Percentiles rank a stretch among this genome's conserved stretches.
Evolutionary conservation across 2,329 filamentous ascomycete genomes (phyloP).

Genomic region (Xylaria arbuscula): DNA sequence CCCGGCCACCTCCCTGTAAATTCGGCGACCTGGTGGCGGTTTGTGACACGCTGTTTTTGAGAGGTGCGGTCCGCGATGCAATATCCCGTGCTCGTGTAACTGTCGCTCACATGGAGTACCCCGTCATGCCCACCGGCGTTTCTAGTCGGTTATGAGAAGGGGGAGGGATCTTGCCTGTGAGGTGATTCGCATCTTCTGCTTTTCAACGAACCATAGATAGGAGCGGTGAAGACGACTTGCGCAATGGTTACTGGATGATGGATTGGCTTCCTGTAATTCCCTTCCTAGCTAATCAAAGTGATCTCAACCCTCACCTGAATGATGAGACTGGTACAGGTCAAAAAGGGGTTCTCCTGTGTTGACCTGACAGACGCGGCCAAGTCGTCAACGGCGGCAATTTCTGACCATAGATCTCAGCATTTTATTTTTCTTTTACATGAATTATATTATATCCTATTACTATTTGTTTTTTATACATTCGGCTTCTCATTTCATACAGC

Average conservation of each 20-base stretch:
- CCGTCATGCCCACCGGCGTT: not conserved
- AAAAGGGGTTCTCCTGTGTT: too few species aligned
- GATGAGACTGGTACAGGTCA: not conserved
- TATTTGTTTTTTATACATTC: not conserved
- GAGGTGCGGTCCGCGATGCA: slow-evolving; percentile 32
- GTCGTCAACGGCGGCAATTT: too few species aligned
- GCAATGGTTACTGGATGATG: not conserved
- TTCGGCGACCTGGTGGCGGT: slow-evolving; percentile 24
- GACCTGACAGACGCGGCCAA: too few species aligned
- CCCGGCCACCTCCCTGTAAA: slow-evolving; percentile 19
- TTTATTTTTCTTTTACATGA: too few species aligned
- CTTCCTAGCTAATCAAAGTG: not conserved
- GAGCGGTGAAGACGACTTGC: slow-evolving; percentile 10
- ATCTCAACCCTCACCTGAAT: not conserved
- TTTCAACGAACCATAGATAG: not conserved
- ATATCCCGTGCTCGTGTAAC: slow-evolving; percentile 24
- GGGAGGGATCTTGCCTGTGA: slow-evolving; percentile 20
- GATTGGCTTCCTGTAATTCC: not conserved
- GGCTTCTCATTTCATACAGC: not conserved
- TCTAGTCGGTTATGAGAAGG: not conserved
- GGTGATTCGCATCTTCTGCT: slow-evolving; percentile 6
- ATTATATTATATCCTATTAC: too few species aligned
- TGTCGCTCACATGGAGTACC: slow-evolving; percentile 6
- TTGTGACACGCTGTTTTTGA: slow-evolving; percentile 27
- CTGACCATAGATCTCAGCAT: too few species aligned